Percentiles rank a stretch among this genome's conserved stretches.
These are phyloP conservation scores for Antitrichia curtipendula DNA, from an alignment of 225 moss, liverwort and hornwort genomes.

Conservation along the genomic window DNA sequence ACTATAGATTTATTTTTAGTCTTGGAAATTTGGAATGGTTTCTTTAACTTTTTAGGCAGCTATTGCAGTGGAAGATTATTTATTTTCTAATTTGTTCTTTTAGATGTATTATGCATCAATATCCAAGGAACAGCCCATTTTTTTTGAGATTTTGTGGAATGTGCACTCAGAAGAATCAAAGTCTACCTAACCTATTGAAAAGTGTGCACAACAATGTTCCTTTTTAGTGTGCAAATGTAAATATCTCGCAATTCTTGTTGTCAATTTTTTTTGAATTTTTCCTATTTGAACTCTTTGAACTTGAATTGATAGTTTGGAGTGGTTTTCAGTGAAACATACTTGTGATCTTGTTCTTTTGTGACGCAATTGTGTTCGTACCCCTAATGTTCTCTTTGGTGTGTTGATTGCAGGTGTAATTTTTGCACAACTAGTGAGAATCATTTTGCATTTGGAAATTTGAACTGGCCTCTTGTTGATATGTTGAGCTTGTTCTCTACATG, in stretches of 20 bases:
- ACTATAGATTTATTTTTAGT: not conserved
- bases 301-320: too few relatives aligned
- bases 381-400: not conserved
- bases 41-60: not conserved
- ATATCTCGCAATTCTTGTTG: not conserved
- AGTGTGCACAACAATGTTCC: not conserved
- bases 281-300: not conserved
- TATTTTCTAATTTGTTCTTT: not conserved
- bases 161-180: fast-evolving
- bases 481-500: not conserved
- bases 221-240: not conserved
- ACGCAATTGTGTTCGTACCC: fast-evolving
- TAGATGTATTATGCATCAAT: not conserved
- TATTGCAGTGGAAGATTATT: not conserved
- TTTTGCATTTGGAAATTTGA: too few relatives aligned
- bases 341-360: not conserved
- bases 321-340: not conserved
- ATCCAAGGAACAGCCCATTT: too few relatives aligned
- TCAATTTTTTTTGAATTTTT: not conserved
- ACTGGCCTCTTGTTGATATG: fast-evolving
- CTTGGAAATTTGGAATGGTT: not conserved
- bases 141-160: not conserved
- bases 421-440: not conserved
- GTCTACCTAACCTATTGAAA: not conserved
- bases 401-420: not conserved